Base-by-base conservation (phyloP, 2,329 filamentous ascomycete genomes). In the Aaosphaeria arxii region DNA sequence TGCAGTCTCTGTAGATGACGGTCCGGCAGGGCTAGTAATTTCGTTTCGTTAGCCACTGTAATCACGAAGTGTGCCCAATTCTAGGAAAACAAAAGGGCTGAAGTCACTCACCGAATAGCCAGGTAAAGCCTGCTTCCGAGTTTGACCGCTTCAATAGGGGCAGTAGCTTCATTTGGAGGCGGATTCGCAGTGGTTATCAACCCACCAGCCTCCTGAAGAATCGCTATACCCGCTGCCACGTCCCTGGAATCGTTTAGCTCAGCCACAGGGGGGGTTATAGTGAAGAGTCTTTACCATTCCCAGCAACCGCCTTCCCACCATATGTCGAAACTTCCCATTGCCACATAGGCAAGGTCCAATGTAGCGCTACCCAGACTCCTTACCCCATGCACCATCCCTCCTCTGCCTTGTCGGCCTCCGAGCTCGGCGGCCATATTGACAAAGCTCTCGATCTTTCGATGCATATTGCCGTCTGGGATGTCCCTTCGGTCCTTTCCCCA, bases 281-380 rank as follows among this genome's bases (percentile, higher is more conserved):
- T 11, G 6, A 41, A 11, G 7, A 13, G n/a, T 29, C 29, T 24
- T 29, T 58, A 85, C 84, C 87, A 91, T 69, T 90, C 88, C 87
- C 87, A 89, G 60, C 86, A 89, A 0, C 87, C 87, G 3, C 86
- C 87, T 63, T 91, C 87, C 87, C 87, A 91, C 87, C 87, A 90
- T 7, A 90, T 88, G 68, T 91, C 87, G 55, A 90, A 85, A 0
- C 83, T 76, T 0, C 87, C 87, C 79, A 87, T 87, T 9, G 88
- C 87, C 7, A 83, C 82, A 64, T 90, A 91, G 0, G 86, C 87
- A 43, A 91, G 69, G 66, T 90, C 87, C 46, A 91, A 63, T 1
- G 87, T 88, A 6, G 87, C 87, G 61, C 85, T 81, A 28, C 87
- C 87, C 48, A 91, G 64, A 65, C 86, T 88, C 51, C 87, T 72